Evolutionary conservation across 2,329 filamentous ascomycete genomes (phyloP), one percentile per base, ranked within the genome.

Genomic region (Orbilia ellipsospora): DNA sequence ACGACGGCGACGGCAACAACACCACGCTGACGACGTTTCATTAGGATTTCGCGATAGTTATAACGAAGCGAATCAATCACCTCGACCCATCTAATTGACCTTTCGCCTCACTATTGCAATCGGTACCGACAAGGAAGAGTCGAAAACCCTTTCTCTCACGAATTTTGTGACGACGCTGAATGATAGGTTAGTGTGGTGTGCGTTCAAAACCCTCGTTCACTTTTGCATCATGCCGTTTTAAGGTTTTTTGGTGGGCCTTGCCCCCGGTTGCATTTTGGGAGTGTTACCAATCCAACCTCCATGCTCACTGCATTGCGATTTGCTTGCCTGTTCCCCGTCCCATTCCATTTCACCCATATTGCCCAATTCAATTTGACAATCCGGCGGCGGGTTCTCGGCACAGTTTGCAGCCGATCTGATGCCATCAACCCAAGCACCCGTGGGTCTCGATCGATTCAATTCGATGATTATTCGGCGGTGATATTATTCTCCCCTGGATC

Each of bases 281-380:
- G 44, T 72, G 67, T 64, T 64, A 64, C 67, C 60, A 72, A 60
- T 60, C 52, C 60, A 50, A 64, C 67, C 67, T 65, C 60, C 54
- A 56, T 54, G 36, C 50, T 40, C 44, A 48, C 5, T 48, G 44
- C 44, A 48, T 15, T 18, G 44, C 44, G 13, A 10, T 48, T 42
- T 55, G 18, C 28, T 45, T 44, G 50, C 69, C 63, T 68, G 72
- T 69, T 56, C 64, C 63, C 54, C 44, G 62, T 61, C 45, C 57
- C 59, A 65, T 69, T 61, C 72, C 59, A 67, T 69, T 68, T 75
- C 72, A 63, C 48, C 72, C 64, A 65, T 50, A 75, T 75, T 75
- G 64, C 52, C 12, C 72, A 69, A 75, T 75, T 12, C 72, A 75
- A 75, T 75, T 66, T 75, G 59, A 59, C 64, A 69, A 75, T 69